Evolutionary conservation across 2,329 filamentous ascomycete genomes (phyloP).

Genomic region (Fusarium luffae): DNA sequence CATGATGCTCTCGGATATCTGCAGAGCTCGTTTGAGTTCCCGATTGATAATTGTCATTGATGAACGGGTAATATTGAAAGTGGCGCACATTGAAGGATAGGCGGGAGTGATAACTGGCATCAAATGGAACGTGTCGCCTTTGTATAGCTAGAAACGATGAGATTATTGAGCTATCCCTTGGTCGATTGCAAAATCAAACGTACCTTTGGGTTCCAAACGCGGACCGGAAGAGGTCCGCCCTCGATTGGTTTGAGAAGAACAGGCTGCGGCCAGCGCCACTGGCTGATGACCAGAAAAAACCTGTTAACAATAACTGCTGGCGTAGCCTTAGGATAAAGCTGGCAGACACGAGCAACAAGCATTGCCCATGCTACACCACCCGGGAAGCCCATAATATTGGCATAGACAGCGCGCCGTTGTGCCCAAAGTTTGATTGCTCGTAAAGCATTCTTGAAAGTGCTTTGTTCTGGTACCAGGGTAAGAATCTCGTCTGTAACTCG

Average conservation of each 20-base stretch:
- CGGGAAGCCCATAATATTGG: slow-evolving; percentile 95
- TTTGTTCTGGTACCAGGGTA: slow-evolving; percentile 85
- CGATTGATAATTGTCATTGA: slow-evolving; percentile 85
- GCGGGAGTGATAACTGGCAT: slow-evolving; percentile 99
- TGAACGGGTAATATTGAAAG: slow-evolving; percentile 90
- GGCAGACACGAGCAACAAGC: slow-evolving; percentile 94
- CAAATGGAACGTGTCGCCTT: slow-evolving; percentile 82
- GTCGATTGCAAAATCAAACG: not conserved
- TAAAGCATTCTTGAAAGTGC: slow-evolving; percentile 88
- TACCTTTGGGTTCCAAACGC: slow-evolving; percentile 95
- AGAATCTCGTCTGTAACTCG: slow-evolving; percentile 95
- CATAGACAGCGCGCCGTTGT: slow-evolving; percentile 90
- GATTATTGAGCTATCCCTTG: not conserved
- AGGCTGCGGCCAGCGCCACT: slow-evolving; percentile 96
- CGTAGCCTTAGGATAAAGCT: slow-evolving; percentile 93
- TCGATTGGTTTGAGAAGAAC: slow-evolving; percentile 90
- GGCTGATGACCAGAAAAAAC: slow-evolving; percentile 91
- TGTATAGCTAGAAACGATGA: slow-evolving; percentile 69
- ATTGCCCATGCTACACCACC: slow-evolving; percentile 98
- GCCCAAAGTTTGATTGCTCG: slow-evolving; percentile 98
- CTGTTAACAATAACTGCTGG: slow-evolving; percentile 90
- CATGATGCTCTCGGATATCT: slow-evolving; percentile 84
- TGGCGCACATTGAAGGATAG: slow-evolving; percentile 97
- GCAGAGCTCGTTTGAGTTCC: slow-evolving; percentile 81
- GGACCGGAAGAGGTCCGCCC: slow-evolving; percentile 80